Evolutionary conservation across 2,329 filamentous ascomycete genomes (phyloP), one percentile per base, ranked within the genome.

Genomic region (Chalara sp.): DNA sequence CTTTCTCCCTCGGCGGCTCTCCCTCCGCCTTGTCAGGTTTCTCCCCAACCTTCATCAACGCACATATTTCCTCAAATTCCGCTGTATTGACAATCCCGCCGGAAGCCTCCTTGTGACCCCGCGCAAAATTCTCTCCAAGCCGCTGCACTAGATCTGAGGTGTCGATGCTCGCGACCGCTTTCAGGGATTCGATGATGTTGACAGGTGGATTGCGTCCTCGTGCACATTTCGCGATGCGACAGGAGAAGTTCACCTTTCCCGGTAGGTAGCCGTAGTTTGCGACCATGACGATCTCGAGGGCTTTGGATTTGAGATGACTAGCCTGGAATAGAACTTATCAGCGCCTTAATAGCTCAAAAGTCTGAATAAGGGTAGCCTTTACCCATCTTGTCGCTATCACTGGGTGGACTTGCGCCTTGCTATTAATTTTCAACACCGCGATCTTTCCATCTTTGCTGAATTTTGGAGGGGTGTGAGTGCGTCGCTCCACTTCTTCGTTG

Each of bases 201-300:
- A 86, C 78, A 1, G 79, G 76, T 3, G 75, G 73, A 12, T 80
- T 74, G 31, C 72, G 68, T 12, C 65, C 70, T 52, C 75, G 68
- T 2, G 81, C 82, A 51, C 74, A 76, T 44, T 75, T 70, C 0
- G 83, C 74, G 6, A 86, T 68, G 2, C 83, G 75, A 55, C 83
- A 86, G 1, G 79, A 83, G 65, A 87, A 87, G 59, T 85, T 83
- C 29, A 87, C 81, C 63, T 78, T 75, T 2, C 72, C 80, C 0
- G 77, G 74, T 0, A 83, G 61, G 56, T 86, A 87, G 0, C 82
- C 82, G 50, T 81, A 77, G 50, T 87, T 87, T 0, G 83, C 84
- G 4, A 82, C 81, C 57, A 86, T 71, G 6, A 87, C 71, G 1
- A 86, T 78, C 58, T 86, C 77, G 1, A 86, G 69, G 49, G 75